phyloP scores from a whole-genome alignment of 148 eudicot species.

The Suaeda aralocaspica region DNA sequence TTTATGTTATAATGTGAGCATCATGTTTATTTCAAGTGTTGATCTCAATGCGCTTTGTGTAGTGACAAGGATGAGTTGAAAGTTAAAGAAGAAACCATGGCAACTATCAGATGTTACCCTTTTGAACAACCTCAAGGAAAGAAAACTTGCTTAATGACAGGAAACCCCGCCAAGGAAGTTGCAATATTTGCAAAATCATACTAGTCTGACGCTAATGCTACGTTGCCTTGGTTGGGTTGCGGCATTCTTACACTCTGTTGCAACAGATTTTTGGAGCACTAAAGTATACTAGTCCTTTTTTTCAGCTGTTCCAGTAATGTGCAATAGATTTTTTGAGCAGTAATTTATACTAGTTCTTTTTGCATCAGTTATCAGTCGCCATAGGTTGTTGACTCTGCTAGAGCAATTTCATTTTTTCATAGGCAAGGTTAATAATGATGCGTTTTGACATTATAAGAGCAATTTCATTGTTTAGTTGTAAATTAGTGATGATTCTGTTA shows the following conservation, averaged over 20 bases:
- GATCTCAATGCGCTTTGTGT: conserved; percentile 25
- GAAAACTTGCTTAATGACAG: conserved; percentile 84
- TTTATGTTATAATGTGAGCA: neutral
- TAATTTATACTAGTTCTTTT: too few species aligned
- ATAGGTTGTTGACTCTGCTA: too few species aligned
- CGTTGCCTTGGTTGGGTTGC: neutral
- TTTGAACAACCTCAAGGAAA: conserved; percentile 78
- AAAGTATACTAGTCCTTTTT: too few species aligned
- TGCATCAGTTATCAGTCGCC: too few species aligned
- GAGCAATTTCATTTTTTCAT: too few species aligned
- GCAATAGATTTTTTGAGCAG: too few species aligned
- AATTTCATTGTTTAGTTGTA: too few species aligned
- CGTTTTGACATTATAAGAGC: too few species aligned
- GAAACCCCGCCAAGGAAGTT: conserved; percentile 83
- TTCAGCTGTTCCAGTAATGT: too few species aligned
- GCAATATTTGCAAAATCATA: conserved; percentile 98
- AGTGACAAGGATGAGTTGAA: conserved; percentile 77
- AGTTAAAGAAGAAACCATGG: conserved; percentile 97
- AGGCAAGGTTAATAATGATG: too few species aligned
- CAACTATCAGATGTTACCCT: conserved; percentile 93
- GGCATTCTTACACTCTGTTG: neutral
- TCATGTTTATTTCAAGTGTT: neutral
- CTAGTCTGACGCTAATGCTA: conserved; percentile 22
- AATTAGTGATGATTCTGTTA: too few species aligned
- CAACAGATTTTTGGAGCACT: neutral